These are phyloP conservation scores for Colletotrichum costaricense DNA, from an alignment of 2,329 filamentous ascomycete species.

Conservation along the genomic window DNA sequence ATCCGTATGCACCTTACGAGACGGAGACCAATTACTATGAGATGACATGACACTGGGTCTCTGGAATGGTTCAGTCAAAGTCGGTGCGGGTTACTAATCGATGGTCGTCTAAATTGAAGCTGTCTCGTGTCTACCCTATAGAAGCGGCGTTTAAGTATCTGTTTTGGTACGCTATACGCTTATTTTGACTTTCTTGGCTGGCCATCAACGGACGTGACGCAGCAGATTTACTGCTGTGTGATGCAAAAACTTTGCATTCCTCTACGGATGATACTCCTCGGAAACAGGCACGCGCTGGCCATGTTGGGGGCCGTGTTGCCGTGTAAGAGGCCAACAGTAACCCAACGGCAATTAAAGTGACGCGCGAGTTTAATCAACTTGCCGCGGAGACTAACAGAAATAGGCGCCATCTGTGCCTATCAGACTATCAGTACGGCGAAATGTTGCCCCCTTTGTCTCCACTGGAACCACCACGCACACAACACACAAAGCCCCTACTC, in stretches of 20 bases:
- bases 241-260: not conserved
- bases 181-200: not conserved
- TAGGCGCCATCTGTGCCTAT: not conserved
- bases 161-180: not conserved
- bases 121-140: not conserved
- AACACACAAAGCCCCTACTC: not conserved
- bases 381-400: not conserved
- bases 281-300: not conserved
- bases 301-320: not conserved
- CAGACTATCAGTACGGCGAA: not conserved
- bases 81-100: not conserved
- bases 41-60: not conserved
- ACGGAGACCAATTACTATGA: not conserved
- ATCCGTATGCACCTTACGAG: not conserved
- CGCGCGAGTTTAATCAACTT: not conserved
- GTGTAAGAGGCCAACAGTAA: not conserved
- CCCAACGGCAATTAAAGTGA: not conserved
- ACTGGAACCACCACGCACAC: not conserved
- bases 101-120: not conserved
- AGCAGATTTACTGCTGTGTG: not conserved
- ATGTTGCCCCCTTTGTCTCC: not conserved
- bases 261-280: not conserved
- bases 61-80: not conserved
- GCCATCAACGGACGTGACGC: not conserved
- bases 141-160: not conserved